These are phyloP conservation scores for Hymenoscyphus infarciens DNA, from an alignment of 2,329 filamentous ascomycete genomes.

Conservation along the genomic window DNA sequence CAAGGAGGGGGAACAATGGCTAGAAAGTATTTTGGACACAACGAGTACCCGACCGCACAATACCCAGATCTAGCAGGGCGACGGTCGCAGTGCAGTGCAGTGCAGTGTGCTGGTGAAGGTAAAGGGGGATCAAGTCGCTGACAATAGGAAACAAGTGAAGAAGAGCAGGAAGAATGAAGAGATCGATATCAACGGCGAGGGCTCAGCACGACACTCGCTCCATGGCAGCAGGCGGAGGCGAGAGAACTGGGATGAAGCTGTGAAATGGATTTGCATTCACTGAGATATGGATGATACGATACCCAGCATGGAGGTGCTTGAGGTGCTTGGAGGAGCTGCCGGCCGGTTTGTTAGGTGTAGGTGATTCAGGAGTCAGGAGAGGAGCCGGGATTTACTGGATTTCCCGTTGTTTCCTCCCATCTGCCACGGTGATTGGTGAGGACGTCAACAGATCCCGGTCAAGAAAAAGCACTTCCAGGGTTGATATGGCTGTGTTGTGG, in stretches of 20 bases:
- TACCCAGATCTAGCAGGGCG: neutral
- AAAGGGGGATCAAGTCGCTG: neutral
- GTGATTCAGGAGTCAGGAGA: no score
- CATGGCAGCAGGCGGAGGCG: neutral
- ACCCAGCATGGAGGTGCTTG: neutral
- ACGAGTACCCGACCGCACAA: neutral
- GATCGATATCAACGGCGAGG: neutral
- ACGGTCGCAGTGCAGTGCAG: neutral
- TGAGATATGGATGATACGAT: neutral
- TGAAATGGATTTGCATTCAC: conserved; percentile 1
- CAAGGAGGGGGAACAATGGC: neutral
- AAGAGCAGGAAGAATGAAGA: neutral
- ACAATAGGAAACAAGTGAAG: neutral
- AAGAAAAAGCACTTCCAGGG: neutral
- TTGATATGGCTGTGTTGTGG: neutral
- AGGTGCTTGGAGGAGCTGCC: no score
- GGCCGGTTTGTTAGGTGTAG: no score
- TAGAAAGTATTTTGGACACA: neutral
- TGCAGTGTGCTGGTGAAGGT: neutral
- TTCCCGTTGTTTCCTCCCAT: neutral
- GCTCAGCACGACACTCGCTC: neutral
- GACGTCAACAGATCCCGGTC: neutral
- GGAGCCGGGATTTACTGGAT: neutral
- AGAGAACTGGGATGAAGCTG: neutral
- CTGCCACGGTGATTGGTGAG: neutral